Conservation (phyloP, 2,329 filamentous ascomycete species). For the Akanthomyces lecanii region DNA sequence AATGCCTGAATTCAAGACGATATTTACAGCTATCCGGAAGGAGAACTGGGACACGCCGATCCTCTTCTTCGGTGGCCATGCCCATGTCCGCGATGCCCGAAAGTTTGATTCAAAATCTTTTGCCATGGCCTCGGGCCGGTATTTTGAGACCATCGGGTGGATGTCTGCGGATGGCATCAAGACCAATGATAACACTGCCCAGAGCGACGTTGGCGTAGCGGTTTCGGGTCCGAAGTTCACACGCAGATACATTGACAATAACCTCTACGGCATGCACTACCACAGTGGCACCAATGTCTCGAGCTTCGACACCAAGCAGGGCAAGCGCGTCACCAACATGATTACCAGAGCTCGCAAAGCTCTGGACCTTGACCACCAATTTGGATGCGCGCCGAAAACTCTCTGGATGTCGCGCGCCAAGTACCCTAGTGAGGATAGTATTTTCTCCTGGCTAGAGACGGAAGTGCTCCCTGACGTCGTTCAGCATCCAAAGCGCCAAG, state of each 20-base stretch:
- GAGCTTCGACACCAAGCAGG: constrained; percentile 72
- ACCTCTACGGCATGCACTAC: constrained; percentile 76
- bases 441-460: constrained; percentile 76
- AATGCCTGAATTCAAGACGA: constrained; percentile 71
- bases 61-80: constrained; percentile 86
- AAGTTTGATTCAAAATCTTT: constrained; percentile 74
- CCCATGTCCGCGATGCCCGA: constrained; percentile 80
- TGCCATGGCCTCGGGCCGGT: constrained; percentile 81
- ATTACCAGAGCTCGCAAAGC: constrained; percentile 67
- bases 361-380: constrained; percentile 66
- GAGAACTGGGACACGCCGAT: constrained; percentile 79
- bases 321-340: constrained; percentile 63
- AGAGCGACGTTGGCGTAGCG: constrained; percentile 22
- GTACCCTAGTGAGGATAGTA: constrained; percentile 68
- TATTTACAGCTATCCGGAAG: constrained; percentile 74
- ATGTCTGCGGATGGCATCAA: constrained; percentile 72
- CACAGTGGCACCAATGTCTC: constrained; percentile 70
- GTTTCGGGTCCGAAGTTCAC: constrained; percentile 55
- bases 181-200: constrained; percentile 24
- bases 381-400: constrained; percentile 77
- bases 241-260: constrained; percentile 90
- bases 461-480: constrained; percentile 68
- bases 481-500: constrained; percentile 51
- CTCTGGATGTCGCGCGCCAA: constrained; percentile 78
- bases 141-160: constrained; percentile 94